Evolutionary conservation across 2,329 filamentous ascomycete genomes (phyloP), one percentile per base, ranked within the genome.

Genomic region (Xylaria multiplex): DNA sequence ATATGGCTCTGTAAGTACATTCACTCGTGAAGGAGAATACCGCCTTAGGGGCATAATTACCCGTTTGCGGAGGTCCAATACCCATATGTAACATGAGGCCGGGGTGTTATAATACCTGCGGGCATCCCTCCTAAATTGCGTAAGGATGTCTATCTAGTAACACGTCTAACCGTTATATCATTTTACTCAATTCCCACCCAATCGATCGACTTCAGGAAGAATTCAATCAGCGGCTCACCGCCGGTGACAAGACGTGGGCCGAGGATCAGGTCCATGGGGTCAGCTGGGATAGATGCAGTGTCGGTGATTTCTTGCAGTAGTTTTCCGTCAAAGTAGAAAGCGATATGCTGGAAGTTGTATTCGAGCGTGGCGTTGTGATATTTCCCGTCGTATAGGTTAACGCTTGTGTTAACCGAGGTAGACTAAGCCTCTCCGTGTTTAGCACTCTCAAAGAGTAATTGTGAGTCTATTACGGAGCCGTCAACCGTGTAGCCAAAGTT

Each of bases 161-260:
- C 27, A 3, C 5, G 27, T 5, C 27, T 27, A 27, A 27, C 27
- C 27, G 27, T 27, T 5, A 1, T 27, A 27, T 27, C 3, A 27
- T 5, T 6, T 45, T 43, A 49, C 32, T 53, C 59, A n/a, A 62
- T 62, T 16, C 50, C 22, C 22, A 62, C 43, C 43, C 43, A 62
- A 42, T 56, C 59, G 9, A 62, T 43, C 6, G 52, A 62, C n/a
- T 61, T 30, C 16, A 56, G 59, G 45, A 57, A 62, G 16, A 57
- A 55, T 40, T 62, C 19, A 3, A 32, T 56, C 52, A 56, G 32
- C 19, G 52, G 52, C 42, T 56, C 52, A 11, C 59, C 32, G 5
- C 30, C 6, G 11, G 35, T 50, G 9, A 62, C 32, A 2, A 43
- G 43, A 16, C 59, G 59, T 2, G 59, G 52, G 14, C 59, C 52